phyloP scores from a whole-genome alignment of 345 rosid genomes.

The Eutrema yunnanense region DNA sequence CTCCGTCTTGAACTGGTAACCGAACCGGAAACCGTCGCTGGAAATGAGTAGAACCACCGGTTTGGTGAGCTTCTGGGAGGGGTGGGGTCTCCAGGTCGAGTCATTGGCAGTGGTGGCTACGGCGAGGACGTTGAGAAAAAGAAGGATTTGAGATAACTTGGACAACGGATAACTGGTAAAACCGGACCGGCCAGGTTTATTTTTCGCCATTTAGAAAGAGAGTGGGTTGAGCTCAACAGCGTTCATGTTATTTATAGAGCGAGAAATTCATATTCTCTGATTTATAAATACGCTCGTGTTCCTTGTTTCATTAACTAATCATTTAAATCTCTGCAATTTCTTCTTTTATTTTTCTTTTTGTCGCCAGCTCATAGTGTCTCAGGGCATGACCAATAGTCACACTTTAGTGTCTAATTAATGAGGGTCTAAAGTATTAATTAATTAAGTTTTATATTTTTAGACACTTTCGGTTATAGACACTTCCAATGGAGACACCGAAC shows the following conservation, averaged over 20 bases:
- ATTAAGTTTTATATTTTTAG: too few relatives aligned
- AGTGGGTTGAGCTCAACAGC: background rate
- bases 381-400: too few relatives aligned
- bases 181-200: background rate
- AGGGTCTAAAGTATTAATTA: too few relatives aligned
- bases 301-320: too few relatives aligned
- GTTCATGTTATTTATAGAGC: constrained; percentile 3
- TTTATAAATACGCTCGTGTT: background rate
- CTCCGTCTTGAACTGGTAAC: constrained; percentile 77
- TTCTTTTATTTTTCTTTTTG: too few relatives aligned
- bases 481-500: too few relatives aligned
- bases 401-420: too few relatives aligned
- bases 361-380: too few relatives aligned
- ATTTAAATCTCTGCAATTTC: background rate
- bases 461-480: too few relatives aligned
- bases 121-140: constrained; percentile 41
- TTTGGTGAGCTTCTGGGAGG: constrained; percentile 34
- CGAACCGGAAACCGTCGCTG: constrained; percentile 89
- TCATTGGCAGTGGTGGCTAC: background rate
- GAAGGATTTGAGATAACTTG: constrained; percentile 31
- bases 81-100: constrained; percentile 28
- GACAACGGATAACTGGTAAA: background rate
- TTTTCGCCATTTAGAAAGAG: background rate
- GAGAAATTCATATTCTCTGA: background rate
- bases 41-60: constrained; percentile 73